phyloP scores from a whole-genome alignment of 2,329 filamentous ascomycete genomes.

The Chaetomium globosum region DNA sequence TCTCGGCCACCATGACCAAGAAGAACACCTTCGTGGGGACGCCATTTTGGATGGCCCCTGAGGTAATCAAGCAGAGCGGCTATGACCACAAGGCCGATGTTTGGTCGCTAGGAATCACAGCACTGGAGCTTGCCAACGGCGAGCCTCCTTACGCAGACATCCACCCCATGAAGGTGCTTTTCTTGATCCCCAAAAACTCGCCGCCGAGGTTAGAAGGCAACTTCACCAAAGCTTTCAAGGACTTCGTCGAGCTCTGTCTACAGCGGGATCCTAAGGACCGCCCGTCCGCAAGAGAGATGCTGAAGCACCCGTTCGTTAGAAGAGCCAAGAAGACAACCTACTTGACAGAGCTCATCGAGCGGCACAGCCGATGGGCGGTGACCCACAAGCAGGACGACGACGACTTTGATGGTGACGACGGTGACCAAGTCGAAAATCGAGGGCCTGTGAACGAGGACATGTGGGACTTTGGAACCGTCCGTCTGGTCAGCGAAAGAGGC shows the following conservation, averaged over 20 bases:
- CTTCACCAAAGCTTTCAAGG: slow-evolving; percentile 81
- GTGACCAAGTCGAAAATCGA: slow-evolving; percentile 44
- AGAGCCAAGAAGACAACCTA: slow-evolving; percentile 96
- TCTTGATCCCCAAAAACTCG: slow-evolving; percentile 92
- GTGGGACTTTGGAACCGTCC: slow-evolving; percentile 97
- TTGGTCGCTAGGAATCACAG: slow-evolving; percentile 94
- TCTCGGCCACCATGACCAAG: slow-evolving; percentile 98
- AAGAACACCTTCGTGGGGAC: slow-evolving; percentile 99
- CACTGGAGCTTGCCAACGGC: slow-evolving; percentile 85
- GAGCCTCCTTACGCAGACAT: slow-evolving; percentile 96
- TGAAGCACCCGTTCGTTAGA: slow-evolving; percentile 88
- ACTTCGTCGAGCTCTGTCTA: slow-evolving; percentile 81
- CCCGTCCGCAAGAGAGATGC: slow-evolving; percentile 80
- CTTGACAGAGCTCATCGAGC: slow-evolving; percentile 90
- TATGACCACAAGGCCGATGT: slow-evolving; percentile 98
- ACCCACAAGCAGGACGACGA: slow-evolving; percentile 73
- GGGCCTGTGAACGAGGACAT: slow-evolving; percentile 72
- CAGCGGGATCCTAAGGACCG: slow-evolving; percentile 87
- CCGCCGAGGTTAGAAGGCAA: slow-evolving; percentile 80
- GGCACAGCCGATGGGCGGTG: slow-evolving; percentile 83
- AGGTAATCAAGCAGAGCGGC: slow-evolving; percentile 97
- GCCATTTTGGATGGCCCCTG: slow-evolving; percentile 99
- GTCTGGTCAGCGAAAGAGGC: slow-evolving; percentile 71
- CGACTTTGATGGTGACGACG: slow-evolving; percentile 63
- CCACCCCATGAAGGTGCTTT: slow-evolving; percentile 97